Evolutionary conservation across 2,329 filamentous ascomycete species (phyloP).

Genomic region (Cryphonectria radicalis): DNA sequence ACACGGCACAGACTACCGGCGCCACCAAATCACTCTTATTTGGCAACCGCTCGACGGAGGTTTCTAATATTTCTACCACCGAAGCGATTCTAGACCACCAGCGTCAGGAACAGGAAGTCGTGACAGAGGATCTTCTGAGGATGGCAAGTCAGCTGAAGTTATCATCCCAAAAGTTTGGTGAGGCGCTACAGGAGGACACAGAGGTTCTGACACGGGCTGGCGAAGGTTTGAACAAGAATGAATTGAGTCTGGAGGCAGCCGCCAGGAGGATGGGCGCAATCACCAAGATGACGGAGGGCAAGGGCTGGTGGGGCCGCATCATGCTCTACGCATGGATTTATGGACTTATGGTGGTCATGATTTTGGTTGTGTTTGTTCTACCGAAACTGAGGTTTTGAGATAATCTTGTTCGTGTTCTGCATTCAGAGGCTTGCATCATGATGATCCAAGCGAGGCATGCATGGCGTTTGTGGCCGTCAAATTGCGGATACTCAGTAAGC

Average conservation of each 20-base stretch:
- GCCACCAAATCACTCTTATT: conserved; percentile 26
- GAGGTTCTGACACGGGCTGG: conserved; percentile 72
- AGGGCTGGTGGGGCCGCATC: conserved; percentile 84
- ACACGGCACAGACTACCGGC: conserved; percentile 30
- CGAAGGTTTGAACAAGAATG: conserved; percentile 77
- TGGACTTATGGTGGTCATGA: conserved; percentile 75
- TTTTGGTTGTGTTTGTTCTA: conserved; percentile 81
- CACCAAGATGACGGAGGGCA: conserved; percentile 81
- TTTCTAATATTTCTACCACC: conserved; percentile 51
- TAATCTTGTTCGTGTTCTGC: not conserved
- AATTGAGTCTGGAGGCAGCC: conserved; percentile 75
- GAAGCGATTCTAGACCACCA: conserved; percentile 79
- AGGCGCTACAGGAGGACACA: conserved; percentile 72
- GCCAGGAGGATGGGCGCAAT: conserved; percentile 77
- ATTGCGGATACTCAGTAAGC: not conserved
- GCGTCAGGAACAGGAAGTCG: conserved; percentile 78
- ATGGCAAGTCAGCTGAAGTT: conserved; percentile 80
- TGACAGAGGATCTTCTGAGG: conserved; percentile 79
- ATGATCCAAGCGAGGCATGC: not conserved
- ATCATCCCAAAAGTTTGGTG: conserved; percentile 72
- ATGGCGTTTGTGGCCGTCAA: not conserved
- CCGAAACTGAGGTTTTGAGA: conserved; percentile 84
- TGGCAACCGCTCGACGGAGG: conserved; percentile 23
- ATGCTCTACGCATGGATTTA: conserved; percentile 85
- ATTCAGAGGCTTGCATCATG: not conserved